These are phyloP conservation scores for Ophiocordyceps sinensis DNA, from an alignment of 2,329 filamentous ascomycete species.

Conservation along the genomic window DNA sequence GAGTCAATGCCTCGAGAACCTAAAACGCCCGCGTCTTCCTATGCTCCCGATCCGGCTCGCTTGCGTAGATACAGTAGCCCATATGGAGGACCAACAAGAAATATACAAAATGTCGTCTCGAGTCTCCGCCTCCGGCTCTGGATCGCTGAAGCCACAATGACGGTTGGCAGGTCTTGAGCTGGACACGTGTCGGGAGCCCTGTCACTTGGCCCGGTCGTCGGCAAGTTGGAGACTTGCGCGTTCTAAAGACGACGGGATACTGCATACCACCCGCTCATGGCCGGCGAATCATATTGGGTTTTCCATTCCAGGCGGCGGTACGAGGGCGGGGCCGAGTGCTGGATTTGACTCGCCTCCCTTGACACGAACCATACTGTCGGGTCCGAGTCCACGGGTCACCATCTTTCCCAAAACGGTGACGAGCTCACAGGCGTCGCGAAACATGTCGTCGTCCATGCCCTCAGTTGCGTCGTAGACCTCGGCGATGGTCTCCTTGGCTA, in stretches of 20 bases:
- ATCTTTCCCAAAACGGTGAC: conserved; percentile 78
- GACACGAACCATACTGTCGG: conserved; percentile 15
- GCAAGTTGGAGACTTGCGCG: too few relatives aligned
- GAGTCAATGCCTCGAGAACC: too few relatives aligned
- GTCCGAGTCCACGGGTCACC: conserved; percentile 58
- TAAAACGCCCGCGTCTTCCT: too few relatives aligned
- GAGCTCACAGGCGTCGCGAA: conserved; percentile 77
- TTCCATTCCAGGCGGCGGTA: conserved; percentile 24
- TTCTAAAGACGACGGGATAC: background rate
- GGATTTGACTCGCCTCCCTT: conserved; percentile 18
- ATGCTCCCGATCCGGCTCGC: too few relatives aligned
- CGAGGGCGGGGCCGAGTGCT: conserved; percentile 4
- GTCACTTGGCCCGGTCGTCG: too few relatives aligned
- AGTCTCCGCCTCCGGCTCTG: too few relatives aligned
- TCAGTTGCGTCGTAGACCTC: conserved; percentile 87
- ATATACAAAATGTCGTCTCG: too few relatives aligned
- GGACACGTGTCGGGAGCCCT: too few relatives aligned
- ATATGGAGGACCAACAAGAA: too few relatives aligned
- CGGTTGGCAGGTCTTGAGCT: too few relatives aligned
- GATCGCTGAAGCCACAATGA: too few relatives aligned
- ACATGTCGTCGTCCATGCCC: conserved; percentile 91
- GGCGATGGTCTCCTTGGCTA: conserved; percentile 72
- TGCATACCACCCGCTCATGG: background rate
- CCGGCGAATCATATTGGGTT: conserved; percentile 22
- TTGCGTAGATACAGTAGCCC: too few relatives aligned